Base-by-base conservation (phyloP, 2,329 filamentous ascomycete species). In the Metarhizium rileyi region DNA sequence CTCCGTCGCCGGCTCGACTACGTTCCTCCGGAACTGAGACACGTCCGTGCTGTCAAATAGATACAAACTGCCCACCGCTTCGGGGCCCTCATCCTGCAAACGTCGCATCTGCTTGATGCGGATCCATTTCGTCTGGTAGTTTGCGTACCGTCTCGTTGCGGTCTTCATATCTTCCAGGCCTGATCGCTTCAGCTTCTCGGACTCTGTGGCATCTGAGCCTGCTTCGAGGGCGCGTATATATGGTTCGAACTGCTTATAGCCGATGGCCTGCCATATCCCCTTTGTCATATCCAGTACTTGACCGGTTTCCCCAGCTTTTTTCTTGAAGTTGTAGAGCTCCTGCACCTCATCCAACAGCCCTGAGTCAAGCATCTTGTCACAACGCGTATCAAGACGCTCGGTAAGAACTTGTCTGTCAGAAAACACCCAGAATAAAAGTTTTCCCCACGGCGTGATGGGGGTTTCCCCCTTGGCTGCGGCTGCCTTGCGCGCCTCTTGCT, bases 251-350 rank as follows among this genome's bases (percentile, higher is more conserved):
- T 98, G 89, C 63, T 94, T 96, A 68, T 90, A 96, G 1, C 93
- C 93, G 53, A 98, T 98, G 1, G 90, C 93, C 48, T 95, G 86
- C 90, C 91, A 98, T 41, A 98, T 94, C 0, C 93, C 94, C 48
- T 83, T 81, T 1, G 80, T 86, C 55, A 81, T 76, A 61, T 97
- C 89, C 2, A 93, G 67, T 0, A 66, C 55, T 2, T 72, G 65
- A 0, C 81, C 84, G 2, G 69, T 59, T 0, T 69, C 62, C 0
- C 63, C 55, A 18, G 61, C 62, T 2, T 59, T 48, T 18, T 56
- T 64, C 48, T 68, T 70, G 44, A 72, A 70, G 1, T 67, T 57
- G 52, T 72, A 70, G 42, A 81, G 66, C 45, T 71, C 62, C 23
- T 62, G 63, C 0, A 74, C 69, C 57, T 82, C 78, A 6, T 70